Base-by-base conservation (phyloP, 441 rosid species). In the Corymbia calophylla region DNA sequence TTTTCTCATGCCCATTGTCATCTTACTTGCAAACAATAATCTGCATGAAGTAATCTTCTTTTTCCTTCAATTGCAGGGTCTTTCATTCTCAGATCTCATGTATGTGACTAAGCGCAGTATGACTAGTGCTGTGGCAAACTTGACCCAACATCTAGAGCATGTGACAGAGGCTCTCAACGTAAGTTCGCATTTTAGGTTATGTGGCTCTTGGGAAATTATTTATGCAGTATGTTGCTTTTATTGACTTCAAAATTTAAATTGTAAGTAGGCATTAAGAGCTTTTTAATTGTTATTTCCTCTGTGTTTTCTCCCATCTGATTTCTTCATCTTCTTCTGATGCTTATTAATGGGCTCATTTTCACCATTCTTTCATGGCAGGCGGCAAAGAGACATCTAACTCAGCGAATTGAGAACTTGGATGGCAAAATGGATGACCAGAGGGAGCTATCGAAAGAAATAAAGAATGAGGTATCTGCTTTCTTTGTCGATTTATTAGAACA, bases 391-490 rank as follows among this genome's bases (percentile, higher is more conserved):
- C 99, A 98, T 94, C 92, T 98, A 92, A 94, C 97, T 16, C 97
- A 98, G 88, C 92, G 97, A 87, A 96, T 98, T 88, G 95, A 94
- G 89, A 94, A 91, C 91, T 93, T 97, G 94, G 98, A 93, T 86
- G 96, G 96, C 93, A 98, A 97, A 94, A 93, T 97, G 95, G 99
- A 96, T 68, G 92, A 89, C 90, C 98, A 97, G 89, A 95, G 94
- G 92, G 97, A 94, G 93, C 92, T 96, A 90, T 96, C 98, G 19
- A 94, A 94, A 93, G 94, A 92, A 90, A 96, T 98, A 88, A 95
- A 95, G 91, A 92, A 92, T 91, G 95, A 94, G 89, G 99, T 97
- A 94, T 92, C 97, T 51, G 29, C 82, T 68, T 10, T n/a, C 82
- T 31, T 49, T 0, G 17, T 11, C 8, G 25, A 77, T 53, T 13